Evolutionary conservation across 2,329 filamentous ascomycete genomes (phyloP).

Genomic region (Fusarium albosuccineum): DNA sequence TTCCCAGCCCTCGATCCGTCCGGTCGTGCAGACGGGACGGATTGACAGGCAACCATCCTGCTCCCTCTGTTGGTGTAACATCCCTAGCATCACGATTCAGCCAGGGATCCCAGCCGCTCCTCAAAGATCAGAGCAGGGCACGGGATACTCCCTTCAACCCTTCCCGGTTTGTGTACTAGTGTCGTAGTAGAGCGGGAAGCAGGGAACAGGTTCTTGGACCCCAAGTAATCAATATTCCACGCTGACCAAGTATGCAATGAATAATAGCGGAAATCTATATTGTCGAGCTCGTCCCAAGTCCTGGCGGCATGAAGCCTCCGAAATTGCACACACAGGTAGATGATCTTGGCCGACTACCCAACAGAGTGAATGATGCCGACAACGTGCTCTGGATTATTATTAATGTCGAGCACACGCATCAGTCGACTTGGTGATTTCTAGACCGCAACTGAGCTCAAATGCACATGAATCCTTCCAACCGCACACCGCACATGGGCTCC

Average conservation of each 20-base stretch:
- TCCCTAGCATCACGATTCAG: background rate
- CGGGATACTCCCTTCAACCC: slow-evolving; percentile 5
- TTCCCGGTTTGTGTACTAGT: background rate
- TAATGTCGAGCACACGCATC: slow-evolving; percentile 14
- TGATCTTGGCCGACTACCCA: background rate
- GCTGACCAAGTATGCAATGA: slow-evolving; percentile 9
- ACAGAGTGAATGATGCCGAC: background rate
- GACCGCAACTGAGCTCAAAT: slow-evolving; percentile 5
- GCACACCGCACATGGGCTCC: slow-evolving; percentile 24
- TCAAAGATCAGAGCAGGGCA: slow-evolving; percentile 37
- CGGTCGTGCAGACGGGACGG: slow-evolving; percentile 2
- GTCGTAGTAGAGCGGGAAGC: slow-evolving; percentile 2
- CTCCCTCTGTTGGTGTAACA: slow-evolving; percentile 5
- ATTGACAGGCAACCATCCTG: slow-evolving; percentile 5
- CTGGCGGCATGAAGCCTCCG: slow-evolving; percentile 29
- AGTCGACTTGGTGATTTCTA: background rate
- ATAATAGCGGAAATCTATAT: slow-evolving; percentile 1
- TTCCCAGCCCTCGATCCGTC: slow-evolving; percentile 4
- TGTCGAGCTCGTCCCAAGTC: background rate
- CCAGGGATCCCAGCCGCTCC: slow-evolving; percentile 21
- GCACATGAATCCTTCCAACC: slow-evolving; percentile 19
- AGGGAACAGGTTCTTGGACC: slow-evolving; percentile 15
- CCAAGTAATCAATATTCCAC: slow-evolving; percentile 1
- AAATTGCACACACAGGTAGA: slow-evolving; percentile 22
- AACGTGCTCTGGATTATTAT: slow-evolving; percentile 1